Conservation (phyloP, 2,329 filamentous ascomycete genomes). For the Ascochyta fabae region DNA sequence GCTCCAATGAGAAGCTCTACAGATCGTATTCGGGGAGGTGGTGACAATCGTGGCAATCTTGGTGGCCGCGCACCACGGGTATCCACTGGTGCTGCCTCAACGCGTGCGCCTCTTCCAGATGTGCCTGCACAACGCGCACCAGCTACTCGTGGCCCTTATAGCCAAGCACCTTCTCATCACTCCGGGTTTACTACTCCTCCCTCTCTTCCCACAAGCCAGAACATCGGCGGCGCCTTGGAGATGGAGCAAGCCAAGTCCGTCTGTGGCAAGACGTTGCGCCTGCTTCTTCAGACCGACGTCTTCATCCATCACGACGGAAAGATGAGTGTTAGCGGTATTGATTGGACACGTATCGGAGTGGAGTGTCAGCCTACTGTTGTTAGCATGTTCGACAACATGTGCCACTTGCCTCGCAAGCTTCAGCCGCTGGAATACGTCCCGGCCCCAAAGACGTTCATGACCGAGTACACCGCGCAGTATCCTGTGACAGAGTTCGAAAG, state of each 20-base stretch:
- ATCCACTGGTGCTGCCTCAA: neutral
- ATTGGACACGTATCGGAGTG: slow-evolving; percentile 37
- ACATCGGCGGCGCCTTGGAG: slow-evolving; percentile 27
- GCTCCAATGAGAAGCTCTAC: slow-evolving; percentile 17
- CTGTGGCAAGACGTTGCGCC: slow-evolving; percentile 32
- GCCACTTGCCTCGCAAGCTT: slow-evolving; percentile 35
- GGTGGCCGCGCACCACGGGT: neutral
- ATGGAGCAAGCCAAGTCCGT: slow-evolving; percentile 35
- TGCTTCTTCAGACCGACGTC: slow-evolving; percentile 39
- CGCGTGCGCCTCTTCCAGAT: neutral
- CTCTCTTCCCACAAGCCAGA: neutral
- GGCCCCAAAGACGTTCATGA: slow-evolving; percentile 31
- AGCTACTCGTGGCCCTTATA: neutral
- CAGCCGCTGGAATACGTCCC: slow-evolving; percentile 38
- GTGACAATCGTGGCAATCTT: neutral
- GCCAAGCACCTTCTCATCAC: neutral
- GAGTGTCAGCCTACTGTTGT: slow-evolving; percentile 28
- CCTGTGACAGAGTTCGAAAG: slow-evolving; percentile 27
- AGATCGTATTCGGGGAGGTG: slow-evolving; percentile 1
- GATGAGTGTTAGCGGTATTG: slow-evolving; percentile 29
- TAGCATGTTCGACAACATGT: slow-evolving; percentile 32
- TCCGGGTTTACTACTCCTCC: neutral
- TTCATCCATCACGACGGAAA: slow-evolving; percentile 35
- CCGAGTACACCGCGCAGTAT: slow-evolving; percentile 29
- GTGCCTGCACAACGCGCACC: neutral